Base-by-base conservation (phyloP, 495 filamentous ascomycete species). In the Hypoxylon lenormandii region DNA sequence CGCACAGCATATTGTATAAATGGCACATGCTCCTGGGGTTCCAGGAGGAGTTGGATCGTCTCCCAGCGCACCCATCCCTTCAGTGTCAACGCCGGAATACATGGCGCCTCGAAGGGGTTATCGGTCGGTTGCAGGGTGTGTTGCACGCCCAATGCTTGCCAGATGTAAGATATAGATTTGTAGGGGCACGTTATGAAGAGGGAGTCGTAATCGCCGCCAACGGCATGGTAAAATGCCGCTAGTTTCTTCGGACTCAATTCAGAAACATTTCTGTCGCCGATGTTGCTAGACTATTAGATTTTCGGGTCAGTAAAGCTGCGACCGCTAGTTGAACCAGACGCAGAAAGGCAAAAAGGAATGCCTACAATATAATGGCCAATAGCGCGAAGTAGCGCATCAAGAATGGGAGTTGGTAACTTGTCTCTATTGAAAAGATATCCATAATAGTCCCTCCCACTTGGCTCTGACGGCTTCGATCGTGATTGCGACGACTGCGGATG, bases 11-110 rank as follows among this genome's bases (percentile, higher is more conserved):
- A 89, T 70, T 94, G 93, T 6, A 98, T 74, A 67, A 92, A 94
- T 1, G 87, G 87, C 1, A 90, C 90, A 80, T 98, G 94, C 72
- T 94, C 91, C 64, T 92, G 89, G 1, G 96, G 95, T 54, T 90
- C 91, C 11, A 98, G 85, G 28, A 98, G 83, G 26, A 96, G 80
- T 79, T 98, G 93, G 13, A 98, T 93, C 1, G 91, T 91, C 82
- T 97, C 92, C 94, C 94, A 98, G 72, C 90, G 88, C 40, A 94
- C 89, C 75, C 97, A 98, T 21, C 95, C 95, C 66, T 86, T 87
- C 0, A 84, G 81, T 38, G 93, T 93, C 57, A 98, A 80, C 12
- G 92, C 91, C 8, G 95, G 95, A 37, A 97, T 83, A 1, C 85
- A 87, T 0, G 95, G 95, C 10, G 88, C 79, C 1, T 85, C 83